Percentiles rank a stretch among this genome's conserved stretches.
These are phyloP conservation scores for Metroxylon sagu DNA, from an alignment of 176 grass and related monocot genomes.

Conservation along the genomic window DNA sequence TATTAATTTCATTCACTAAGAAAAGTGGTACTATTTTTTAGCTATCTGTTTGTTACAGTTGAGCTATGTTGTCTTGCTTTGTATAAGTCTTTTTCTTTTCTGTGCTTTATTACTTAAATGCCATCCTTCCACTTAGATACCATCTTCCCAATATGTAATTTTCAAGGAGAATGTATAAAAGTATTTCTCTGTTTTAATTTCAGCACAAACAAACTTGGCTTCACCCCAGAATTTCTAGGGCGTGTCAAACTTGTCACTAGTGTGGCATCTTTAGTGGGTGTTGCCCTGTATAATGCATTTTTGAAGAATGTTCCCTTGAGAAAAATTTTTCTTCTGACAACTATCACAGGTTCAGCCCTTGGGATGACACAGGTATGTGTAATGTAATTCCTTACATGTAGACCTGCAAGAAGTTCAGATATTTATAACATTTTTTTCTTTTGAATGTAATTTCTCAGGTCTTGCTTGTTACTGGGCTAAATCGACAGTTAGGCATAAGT, in stretches of 20 bases:
- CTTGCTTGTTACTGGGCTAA: slow-evolving; percentile 80
- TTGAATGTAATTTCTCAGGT: slow-evolving; percentile 33
- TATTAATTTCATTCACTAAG: no score
- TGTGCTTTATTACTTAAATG: no score
- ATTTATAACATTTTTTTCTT: slow-evolving; percentile 16
- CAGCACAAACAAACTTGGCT: slow-evolving; percentile 91
- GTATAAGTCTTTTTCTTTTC: no score
- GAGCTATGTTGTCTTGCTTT: no score
- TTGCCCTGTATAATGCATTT: slow-evolving; percentile 75
- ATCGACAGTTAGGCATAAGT: slow-evolving; percentile 60
- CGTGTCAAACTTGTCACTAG: slow-evolving; percentile 84
- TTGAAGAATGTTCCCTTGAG: slow-evolving; percentile 79
- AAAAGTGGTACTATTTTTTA: no score
- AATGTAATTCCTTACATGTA: slow-evolving; percentile 3
- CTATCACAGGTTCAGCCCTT: slow-evolving; percentile 61
- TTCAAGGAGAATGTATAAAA: slow-evolving; percentile 4
- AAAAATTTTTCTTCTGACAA: slow-evolving; percentile 77
- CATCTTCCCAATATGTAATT: no score
- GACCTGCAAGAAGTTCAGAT: not conserved
- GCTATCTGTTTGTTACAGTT: no score
- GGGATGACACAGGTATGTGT: slow-evolving; percentile 86
- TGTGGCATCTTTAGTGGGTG: slow-evolving; percentile 81
- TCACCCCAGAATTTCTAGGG: slow-evolving; percentile 93
- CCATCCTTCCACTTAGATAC: no score
- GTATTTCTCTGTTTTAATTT: slow-evolving; percentile 26